A percentile compares a stretch with the other conserved stretches of the same genome.
Evolutionary conservation across 2,329 filamentous ascomycete species (phyloP).

Genomic region (Aspergillus sp.): DNA sequence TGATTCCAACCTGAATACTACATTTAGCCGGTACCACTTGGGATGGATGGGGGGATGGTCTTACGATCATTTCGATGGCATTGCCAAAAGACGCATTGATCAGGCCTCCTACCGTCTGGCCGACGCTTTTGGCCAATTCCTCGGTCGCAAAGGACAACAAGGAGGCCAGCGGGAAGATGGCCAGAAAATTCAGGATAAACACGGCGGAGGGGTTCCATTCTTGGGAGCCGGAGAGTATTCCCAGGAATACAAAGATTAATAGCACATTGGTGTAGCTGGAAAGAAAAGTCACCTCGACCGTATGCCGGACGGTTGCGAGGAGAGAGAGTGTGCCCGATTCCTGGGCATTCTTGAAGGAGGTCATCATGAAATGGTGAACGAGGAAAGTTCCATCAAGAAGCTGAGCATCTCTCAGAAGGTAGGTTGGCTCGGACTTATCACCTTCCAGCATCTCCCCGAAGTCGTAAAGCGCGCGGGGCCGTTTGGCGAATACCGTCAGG

Average conservation of each 20-base stretch:
- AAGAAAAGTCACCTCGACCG: conserved; percentile 65
- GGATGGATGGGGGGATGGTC: background rate
- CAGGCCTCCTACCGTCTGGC: conserved; percentile 6
- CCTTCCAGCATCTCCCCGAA: background rate
- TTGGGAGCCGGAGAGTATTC: conserved; percentile 69
- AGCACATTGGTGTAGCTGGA: conserved; percentile 80
- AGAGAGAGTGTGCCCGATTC: background rate
- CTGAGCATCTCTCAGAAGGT: background rate
- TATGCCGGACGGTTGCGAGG: background rate
- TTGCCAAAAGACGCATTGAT: conserved; percentile 63
- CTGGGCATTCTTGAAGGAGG: background rate
- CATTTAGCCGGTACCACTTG: background rate
- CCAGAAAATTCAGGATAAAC: conserved; percentile 80
- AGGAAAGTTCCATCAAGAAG: background rate
- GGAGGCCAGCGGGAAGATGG: conserved; percentile 10
- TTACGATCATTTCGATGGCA: conserved; percentile 49
- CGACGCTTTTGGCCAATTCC: conserved; percentile 10
- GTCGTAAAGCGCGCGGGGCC: background rate
- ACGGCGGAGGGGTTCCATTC: conserved; percentile 59
- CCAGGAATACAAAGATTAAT: conserved; percentile 70
- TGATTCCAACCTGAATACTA: conserved; percentile 51
- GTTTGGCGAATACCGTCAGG: conserved; percentile 1
- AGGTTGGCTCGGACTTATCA: background rate
- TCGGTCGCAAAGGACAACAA: conserved; percentile 11
- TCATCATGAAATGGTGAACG: background rate